Evolutionary conservation across 345 rosid species (phyloP).

Genomic region (Raphanus raphanistrum): DNA sequence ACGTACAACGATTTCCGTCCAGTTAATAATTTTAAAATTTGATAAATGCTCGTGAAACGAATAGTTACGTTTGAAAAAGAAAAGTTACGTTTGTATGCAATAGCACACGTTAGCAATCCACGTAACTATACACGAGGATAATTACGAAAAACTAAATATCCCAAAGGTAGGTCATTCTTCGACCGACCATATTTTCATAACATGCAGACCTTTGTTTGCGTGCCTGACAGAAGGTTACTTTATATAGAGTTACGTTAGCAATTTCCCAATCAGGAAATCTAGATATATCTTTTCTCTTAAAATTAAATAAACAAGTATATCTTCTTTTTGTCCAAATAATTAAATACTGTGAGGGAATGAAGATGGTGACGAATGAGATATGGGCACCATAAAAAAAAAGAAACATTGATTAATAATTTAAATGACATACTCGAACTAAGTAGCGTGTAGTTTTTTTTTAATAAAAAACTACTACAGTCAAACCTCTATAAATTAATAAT

Average conservation of each 20-base stretch:
- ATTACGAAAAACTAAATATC: not conserved
- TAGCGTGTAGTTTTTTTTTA: conserved; percentile 7
- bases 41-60: not conserved
- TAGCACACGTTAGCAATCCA: conserved; percentile 9
- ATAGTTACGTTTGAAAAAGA: not conserved
- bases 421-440: not conserved
- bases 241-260: conserved; percentile 35
- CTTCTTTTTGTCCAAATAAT: not conserved
- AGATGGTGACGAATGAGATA: conserved; percentile 26
- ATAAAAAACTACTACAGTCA: too few species aligned
- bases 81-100: not conserved
- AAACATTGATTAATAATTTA: conserved; percentile 12
- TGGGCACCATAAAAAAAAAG: conserved; percentile 27
- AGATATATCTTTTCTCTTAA: not conserved
- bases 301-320: conserved; percentile 10
- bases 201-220: conserved; percentile 40
- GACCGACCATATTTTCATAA: conserved; percentile 32
- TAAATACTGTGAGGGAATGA: not conserved
- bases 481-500: too few species aligned
- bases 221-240: conserved; percentile 37
- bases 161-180: conserved; percentile 25
- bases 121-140: conserved; percentile 14
- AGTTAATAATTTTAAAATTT: not conserved
- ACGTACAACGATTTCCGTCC: not conserved
- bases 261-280: conserved; percentile 35